Percentiles rank a stretch among this genome's conserved stretches.
Evolutionary conservation across 768 basidiomycete species (phyloP).

Genomic region (Leccinum olivaceopallidum): DNA sequence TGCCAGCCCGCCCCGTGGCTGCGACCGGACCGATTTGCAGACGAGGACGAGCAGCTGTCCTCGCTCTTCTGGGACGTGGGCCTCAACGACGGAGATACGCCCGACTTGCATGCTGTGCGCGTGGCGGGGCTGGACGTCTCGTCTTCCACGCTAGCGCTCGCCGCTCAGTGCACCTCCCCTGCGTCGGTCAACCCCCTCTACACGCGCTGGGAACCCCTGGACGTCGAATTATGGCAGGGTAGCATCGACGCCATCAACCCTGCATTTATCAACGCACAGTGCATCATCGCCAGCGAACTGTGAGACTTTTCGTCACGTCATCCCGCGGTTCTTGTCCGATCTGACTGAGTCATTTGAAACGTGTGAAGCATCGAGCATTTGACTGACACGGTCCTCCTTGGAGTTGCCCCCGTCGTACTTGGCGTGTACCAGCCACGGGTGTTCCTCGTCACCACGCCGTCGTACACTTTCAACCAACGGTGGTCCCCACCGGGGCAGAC

Average conservation of each 20-base stretch:
- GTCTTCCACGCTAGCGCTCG: conserved; percentile 51
- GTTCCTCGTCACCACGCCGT: conserved; percentile 82
- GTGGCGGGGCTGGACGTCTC: conserved; percentile 74
- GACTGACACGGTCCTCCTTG: conserved; percentile 51
- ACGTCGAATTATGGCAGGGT: conserved; percentile 72
- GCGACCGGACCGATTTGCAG: conserved; percentile 27
- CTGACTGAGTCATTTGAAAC: conserved; percentile 14
- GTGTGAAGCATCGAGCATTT: conserved; percentile 75
- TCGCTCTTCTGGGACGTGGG: conserved; percentile 25
- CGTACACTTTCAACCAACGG: conserved; percentile 78
- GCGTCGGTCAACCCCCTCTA: conserved; percentile 32
- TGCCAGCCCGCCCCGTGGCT: conserved; percentile 78
- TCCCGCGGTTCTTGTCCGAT: not conserved
- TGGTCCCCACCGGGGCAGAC: conserved; percentile 59
- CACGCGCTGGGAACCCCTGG: conserved; percentile 68
- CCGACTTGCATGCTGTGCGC: conserved; percentile 56
- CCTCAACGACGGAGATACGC: conserved; percentile 40
- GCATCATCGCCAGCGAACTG: conserved; percentile 83
- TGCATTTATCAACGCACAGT: conserved; percentile 62
- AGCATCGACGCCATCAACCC: conserved; percentile 68
- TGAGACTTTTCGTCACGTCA: conserved; percentile 37
- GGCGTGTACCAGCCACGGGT: conserved; percentile 75
- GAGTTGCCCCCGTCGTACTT: conserved; percentile 70
- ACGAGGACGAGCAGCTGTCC: conserved; percentile 21
- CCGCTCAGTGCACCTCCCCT: conserved; percentile 49